A percentile compares a stretch with the other conserved stretches of the same genome.
Conservation (phyloP, 257 asterid genomes). For the Petrea volubilis region DNA sequence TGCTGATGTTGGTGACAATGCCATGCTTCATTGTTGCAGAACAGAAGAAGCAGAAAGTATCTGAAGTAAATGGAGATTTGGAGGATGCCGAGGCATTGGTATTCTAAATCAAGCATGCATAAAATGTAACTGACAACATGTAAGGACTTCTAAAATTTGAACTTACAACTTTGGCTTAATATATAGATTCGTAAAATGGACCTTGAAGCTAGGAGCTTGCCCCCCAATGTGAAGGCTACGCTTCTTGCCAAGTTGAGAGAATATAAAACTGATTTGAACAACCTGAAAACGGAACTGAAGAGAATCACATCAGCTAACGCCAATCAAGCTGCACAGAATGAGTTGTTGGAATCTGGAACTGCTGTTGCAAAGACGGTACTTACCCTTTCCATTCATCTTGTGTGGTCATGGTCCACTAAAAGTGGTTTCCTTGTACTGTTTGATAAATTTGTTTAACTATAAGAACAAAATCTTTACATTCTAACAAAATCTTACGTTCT, state of each 20-base stretch:
- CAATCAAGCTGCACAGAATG: conserved; percentile 65
- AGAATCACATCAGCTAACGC: conserved; percentile 57
- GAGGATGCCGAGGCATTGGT: conserved; percentile 76
- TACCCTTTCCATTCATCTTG: neutral
- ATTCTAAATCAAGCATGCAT: conserved; percentile 9
- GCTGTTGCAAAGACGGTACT: conserved; percentile 60
- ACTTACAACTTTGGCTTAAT: conserved; percentile 7
- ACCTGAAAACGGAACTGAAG: conserved; percentile 73
- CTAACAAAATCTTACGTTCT: no score
- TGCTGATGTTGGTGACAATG: conserved; percentile 12
- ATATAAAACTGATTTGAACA: conserved; percentile 76
- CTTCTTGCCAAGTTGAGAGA: conserved; percentile 82
- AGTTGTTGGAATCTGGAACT: conserved; percentile 75
- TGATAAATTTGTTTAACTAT: neutral
- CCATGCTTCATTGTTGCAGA: conserved; percentile 45
- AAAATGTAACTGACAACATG: neutral
- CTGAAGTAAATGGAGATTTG: conserved; percentile 50
- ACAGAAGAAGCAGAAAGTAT: conserved; percentile 59
- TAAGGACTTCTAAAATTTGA: neutral
- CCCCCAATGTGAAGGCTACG: conserved; percentile 64
- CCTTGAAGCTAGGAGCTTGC: conserved; percentile 85
- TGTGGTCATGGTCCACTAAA: no score
- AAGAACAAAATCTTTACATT: no score
- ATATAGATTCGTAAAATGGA: conserved; percentile 86
- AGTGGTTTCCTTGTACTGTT: no score